Evolutionary conservation across 805 yeast genomes (phyloP).

Genomic region (Kodamaea laetipori): DNA sequence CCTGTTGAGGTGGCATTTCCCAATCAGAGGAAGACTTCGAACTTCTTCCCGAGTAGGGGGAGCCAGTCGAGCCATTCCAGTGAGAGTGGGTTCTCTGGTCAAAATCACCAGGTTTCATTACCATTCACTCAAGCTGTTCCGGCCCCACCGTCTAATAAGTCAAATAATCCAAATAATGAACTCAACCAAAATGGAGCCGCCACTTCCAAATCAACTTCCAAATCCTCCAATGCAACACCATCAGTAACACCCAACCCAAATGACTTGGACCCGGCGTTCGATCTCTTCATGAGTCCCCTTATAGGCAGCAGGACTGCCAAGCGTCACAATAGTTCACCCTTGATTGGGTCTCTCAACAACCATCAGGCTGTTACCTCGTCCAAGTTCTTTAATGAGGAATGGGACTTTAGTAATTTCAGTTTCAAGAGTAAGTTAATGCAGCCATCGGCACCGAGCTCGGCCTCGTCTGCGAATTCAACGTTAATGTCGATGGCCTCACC

Average conservation of each 20-base stretch:
- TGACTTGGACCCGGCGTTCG: slow-evolving; percentile 5
- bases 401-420: slow-evolving; percentile 10
- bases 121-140: too few species aligned
- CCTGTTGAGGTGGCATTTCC: slow-evolving; percentile 4
- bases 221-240: slow-evolving; percentile 3
- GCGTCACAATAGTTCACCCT: slow-evolving; percentile 20
- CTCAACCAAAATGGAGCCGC: too few species aligned
- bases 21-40: slow-evolving; percentile 17
- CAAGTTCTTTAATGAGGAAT: slow-evolving; percentile 9
- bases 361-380: slow-evolving; percentile 4
- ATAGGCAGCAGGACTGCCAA: slow-evolving; percentile 11
- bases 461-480: slow-evolving; percentile 6
- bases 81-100: background rate
- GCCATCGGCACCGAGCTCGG: slow-evolving; percentile 3
- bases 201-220: slow-evolving; percentile 11
- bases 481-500: slow-evolving; percentile 9
- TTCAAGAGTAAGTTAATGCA: slow-evolving; percentile 3
- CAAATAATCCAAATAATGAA: too few species aligned
- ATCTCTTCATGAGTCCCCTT: slow-evolving; percentile 6
- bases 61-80: background rate
- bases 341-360: slow-evolving; percentile 16
- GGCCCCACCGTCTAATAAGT: too few species aligned
- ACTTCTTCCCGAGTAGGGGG: slow-evolving; percentile 18
- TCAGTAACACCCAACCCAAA: slow-evolving; percentile 1
- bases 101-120: too few species aligned